Conservation (phyloP, 2,329 filamentous ascomycete genomes). For the Fusarium nematophilum region DNA sequence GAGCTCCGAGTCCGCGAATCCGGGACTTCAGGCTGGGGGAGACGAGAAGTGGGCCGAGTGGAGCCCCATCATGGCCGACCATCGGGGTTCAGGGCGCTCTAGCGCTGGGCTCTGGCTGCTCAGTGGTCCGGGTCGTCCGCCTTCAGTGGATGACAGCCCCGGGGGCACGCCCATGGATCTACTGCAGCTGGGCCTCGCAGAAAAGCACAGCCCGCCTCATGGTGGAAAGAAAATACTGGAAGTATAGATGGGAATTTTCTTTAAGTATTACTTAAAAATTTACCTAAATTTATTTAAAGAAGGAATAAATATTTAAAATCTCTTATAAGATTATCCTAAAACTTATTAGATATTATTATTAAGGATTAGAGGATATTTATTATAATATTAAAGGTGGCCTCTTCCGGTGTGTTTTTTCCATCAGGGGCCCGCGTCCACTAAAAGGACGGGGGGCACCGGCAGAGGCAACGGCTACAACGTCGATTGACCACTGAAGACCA, state of each 20-base stretch:
- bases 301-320: no score
- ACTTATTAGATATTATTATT: no score
- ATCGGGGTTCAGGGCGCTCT: constrained; percentile 20
- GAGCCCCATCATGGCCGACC: constrained; percentile 17
- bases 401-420: no score
- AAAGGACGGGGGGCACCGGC: constrained; percentile 6
- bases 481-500: background rate
- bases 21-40: constrained; percentile 22
- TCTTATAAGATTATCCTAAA: no score
- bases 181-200: constrained; percentile 26
- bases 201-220: constrained; percentile 17
- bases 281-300: no score
- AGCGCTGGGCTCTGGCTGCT: constrained; percentile 12
- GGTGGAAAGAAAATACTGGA: no score
- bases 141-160: constrained; percentile 26
- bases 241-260: no score
- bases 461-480: constrained; percentile 9
- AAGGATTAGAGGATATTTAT: no score
- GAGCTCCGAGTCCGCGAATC: constrained; percentile 16
- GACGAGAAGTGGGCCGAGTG: constrained; percentile 6
- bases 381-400: no score
- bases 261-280: no score
- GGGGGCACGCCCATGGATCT: background rate
- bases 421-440: no score
- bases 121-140: constrained; percentile 1